These are phyloP conservation scores for Verticillium nubilum DNA, from an alignment of 2,329 filamentous ascomycete genomes.

Conservation along the genomic window DNA sequence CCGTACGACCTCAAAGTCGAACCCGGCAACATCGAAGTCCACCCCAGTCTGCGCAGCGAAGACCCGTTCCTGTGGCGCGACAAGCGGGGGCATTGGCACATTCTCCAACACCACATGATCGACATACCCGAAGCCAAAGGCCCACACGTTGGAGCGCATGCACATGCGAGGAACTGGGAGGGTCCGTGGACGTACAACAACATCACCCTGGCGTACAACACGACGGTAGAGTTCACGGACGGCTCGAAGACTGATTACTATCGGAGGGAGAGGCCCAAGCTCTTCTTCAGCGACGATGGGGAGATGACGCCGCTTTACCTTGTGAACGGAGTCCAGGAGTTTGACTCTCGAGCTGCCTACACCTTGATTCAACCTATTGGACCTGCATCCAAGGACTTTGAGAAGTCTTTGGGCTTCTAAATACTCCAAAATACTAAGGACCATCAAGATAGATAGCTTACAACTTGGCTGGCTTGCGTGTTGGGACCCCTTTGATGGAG, in stretches of 20 bases:
- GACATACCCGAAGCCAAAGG: constrained; percentile 18
- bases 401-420: not conserved
- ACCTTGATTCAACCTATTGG: constrained; percentile 18
- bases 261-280: constrained; percentile 40
- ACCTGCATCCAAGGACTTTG: not conserved
- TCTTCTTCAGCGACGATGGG: constrained; percentile 41
- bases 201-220: constrained; percentile 10
- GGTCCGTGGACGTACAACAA: constrained; percentile 24
- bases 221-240: constrained; percentile 24
- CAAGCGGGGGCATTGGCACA: constrained; percentile 25
- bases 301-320: constrained; percentile 40
- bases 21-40: constrained; percentile 2
- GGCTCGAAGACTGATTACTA: constrained; percentile 31
- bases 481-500: no score
- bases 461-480: no score
- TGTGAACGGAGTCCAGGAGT: constrained; percentile 39
- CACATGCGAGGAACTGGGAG: constrained; percentile 17
- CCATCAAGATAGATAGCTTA: no score
- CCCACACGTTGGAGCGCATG: constrained; percentile 21
- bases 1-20: constrained; percentile 22
- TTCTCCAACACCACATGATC: constrained; percentile 24
- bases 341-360: constrained; percentile 17
- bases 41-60: constrained; percentile 13
- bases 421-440: no score
- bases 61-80: constrained; percentile 28